Percentiles rank a stretch among this genome's conserved stretches.
phyloP scores from a whole-genome alignment of 805 yeast species.

The Nakazawaea populi region DNA sequence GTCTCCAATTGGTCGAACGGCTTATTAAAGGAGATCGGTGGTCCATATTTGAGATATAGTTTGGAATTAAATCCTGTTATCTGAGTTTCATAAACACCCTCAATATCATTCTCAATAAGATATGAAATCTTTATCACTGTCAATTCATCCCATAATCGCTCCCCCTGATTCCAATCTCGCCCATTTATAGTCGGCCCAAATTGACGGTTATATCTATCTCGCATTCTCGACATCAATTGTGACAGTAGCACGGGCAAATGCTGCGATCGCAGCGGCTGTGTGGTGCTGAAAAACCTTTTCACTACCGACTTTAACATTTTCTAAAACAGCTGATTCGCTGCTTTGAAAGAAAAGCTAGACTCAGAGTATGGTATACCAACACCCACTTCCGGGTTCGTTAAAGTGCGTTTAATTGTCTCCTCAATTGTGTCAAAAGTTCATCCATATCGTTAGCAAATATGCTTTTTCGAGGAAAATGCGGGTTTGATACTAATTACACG shows the following conservation, averaged over 20 bases:
- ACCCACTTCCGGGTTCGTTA: neutral
- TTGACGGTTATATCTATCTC: neutral
- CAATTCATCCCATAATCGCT: neutral
- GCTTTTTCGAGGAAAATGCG: too few species aligned
- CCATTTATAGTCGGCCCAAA: too few species aligned
- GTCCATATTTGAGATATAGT: neutral
- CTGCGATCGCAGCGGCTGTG: neutral
- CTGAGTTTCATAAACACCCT: neutral
- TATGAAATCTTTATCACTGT: neutral
- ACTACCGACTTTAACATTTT: neutral
- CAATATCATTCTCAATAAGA: neutral
- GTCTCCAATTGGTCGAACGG: neutral
- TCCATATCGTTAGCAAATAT: too few species aligned
- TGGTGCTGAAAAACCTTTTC: neutral
- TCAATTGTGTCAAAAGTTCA: neutral
- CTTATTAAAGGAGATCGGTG: too few species aligned
- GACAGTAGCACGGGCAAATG: neutral
- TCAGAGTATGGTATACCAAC: neutral
- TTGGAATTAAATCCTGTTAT: neutral
- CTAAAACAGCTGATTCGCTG: neutral
- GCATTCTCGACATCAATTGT: constrained; percentile 1
- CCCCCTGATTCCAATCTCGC: neutral
- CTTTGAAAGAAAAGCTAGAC: neutral
- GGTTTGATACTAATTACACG: neutral
- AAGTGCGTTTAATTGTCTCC: neutral